Percentiles rank a stretch among this genome's conserved stretches.
Conservation (phyloP, 495 filamentous ascomycete species). For the Trypethelium eluteriae region DNA sequence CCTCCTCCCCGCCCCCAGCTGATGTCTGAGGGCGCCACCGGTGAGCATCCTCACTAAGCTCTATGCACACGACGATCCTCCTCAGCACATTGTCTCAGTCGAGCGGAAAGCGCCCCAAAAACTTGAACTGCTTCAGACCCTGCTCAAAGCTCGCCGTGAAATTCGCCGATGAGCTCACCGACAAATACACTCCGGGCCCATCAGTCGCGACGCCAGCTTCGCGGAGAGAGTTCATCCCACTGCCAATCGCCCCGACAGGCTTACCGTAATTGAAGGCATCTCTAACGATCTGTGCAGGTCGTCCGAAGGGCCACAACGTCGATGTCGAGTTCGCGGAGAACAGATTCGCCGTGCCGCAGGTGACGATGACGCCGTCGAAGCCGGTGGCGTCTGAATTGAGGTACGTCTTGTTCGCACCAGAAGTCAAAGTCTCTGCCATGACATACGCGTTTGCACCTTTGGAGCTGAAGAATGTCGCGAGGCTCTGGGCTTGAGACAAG, state of each 20-base stretch:
- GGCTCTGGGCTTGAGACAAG: slow-evolving; percentile 10
- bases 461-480: slow-evolving; percentile 28
- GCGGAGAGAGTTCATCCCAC: slow-evolving; percentile 37
- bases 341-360: slow-evolving; percentile 48
- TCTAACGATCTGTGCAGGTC: slow-evolving; percentile 57
- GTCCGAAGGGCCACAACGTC: slow-evolving; percentile 53
- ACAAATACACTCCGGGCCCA: neutral
- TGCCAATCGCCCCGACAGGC: slow-evolving; percentile 57
- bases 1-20: too few species aligned
- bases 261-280: slow-evolving; percentile 67
- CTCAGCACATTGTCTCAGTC: slow-evolving; percentile 28
- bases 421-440: slow-evolving; percentile 52
- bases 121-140: slow-evolving; percentile 61
- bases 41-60: too few species aligned
- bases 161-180: slow-evolving; percentile 13
- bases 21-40: too few species aligned
- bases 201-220: slow-evolving; percentile 38
- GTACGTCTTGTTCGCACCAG: slow-evolving; percentile 62
- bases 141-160: slow-evolving; percentile 43
- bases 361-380: slow-evolving; percentile 64
- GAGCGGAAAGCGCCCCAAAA: slow-evolving; percentile 50
- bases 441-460: slow-evolving; percentile 45
- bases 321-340: slow-evolving; percentile 35
- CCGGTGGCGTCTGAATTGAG: slow-evolving; percentile 59
- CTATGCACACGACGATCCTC: neutral